Percentiles rank a stretch among this genome's conserved stretches.
Conservation (phyloP, 257 asterid species). For the Fraxinus cuspidata region DNA sequence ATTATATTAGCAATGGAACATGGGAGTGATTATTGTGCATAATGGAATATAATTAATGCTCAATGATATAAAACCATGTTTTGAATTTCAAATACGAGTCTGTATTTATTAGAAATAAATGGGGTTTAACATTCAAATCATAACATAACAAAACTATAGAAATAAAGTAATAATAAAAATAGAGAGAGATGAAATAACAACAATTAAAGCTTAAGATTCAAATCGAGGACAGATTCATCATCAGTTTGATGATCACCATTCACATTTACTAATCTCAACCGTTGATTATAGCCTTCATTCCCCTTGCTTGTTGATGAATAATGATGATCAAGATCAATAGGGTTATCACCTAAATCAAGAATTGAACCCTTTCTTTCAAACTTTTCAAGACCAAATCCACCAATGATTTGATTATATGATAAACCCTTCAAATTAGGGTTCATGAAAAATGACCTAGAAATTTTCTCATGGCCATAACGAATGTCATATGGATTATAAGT, state of each 20-base stretch:
- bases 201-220: constrained; percentile 47
- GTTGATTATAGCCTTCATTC: constrained; percentile 21
- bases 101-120: neutral
- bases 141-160: neutral
- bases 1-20: too few species aligned
- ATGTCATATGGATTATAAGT: constrained; percentile 27
- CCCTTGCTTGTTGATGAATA: constrained; percentile 5
- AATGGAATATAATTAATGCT: too few species aligned
- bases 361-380: constrained; percentile 19
- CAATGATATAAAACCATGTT: neutral
- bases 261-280: constrained; percentile 17
- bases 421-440: constrained; percentile 25
- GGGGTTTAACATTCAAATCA: neutral
- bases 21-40: too few species aligned
- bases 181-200: neutral
- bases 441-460: constrained; percentile 30
- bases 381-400: constrained; percentile 24
- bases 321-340: neutral
- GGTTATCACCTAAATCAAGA: constrained; percentile 26
- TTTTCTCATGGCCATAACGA: constrained; percentile 28
- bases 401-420: constrained; percentile 18
- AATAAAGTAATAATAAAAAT: neutral
- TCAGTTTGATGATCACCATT: constrained; percentile 27
- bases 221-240: constrained; percentile 44
- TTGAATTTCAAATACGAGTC: neutral